Conservation (phyloP, 306 rosid genomes). For the Trifolium fragiferum region DNA sequence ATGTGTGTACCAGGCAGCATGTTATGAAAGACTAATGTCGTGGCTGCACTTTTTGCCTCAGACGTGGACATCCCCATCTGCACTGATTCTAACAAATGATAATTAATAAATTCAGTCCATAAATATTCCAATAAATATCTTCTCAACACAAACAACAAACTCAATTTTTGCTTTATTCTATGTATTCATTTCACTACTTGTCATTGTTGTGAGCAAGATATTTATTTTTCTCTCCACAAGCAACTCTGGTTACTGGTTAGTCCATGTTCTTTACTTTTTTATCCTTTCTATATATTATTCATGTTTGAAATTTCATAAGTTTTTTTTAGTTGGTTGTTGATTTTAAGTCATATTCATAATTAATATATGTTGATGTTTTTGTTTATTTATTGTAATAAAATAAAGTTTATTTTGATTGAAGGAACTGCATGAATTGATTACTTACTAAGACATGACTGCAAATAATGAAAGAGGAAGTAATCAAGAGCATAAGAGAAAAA, state of each 20-base stretch:
- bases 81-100: slow-evolving; percentile 11
- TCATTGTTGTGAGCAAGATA: slow-evolving; percentile 38
- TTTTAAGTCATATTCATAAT: slow-evolving; percentile 15
- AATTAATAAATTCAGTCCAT: slow-evolving; percentile 34
- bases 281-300: slow-evolving; percentile 1
- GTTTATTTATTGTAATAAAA: slow-evolving; percentile 3
- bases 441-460: slow-evolving; percentile 44
- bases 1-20: slow-evolving; percentile 37
- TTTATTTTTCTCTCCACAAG: slow-evolving; percentile 38
- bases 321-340: background rate
- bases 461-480: slow-evolving; percentile 46
- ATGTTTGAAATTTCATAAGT: background rate
- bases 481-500: slow-evolving; percentile 44
- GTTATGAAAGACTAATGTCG: slow-evolving; percentile 44
- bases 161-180: slow-evolving; percentile 6
- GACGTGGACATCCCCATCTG: slow-evolving; percentile 41
- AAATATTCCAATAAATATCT: slow-evolving; percentile 51
- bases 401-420: slow-evolving; percentile 34
- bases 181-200: slow-evolving; percentile 29
- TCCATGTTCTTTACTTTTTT: slow-evolving; percentile 25
- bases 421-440: slow-evolving; percentile 37
- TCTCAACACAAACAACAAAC: slow-evolving; percentile 1
- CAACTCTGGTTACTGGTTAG: slow-evolving; percentile 29
- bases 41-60: slow-evolving; percentile 64
- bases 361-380: background rate